These are phyloP conservation scores for Triangularia setosa DNA, from an alignment of 2,329 filamentous ascomycete genomes.

Conservation along the genomic window DNA sequence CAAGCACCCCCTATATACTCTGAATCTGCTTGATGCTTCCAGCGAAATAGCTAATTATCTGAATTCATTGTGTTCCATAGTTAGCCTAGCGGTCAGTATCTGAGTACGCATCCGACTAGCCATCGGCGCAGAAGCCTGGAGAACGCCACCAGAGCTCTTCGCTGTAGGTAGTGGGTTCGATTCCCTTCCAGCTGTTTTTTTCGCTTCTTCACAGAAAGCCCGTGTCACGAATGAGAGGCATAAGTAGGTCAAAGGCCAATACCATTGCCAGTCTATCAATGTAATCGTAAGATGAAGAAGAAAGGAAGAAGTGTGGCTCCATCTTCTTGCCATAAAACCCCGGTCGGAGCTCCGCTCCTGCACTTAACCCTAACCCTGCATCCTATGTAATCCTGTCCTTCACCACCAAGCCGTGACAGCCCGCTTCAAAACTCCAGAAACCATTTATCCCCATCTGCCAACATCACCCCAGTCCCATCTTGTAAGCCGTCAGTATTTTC, in stretches of 20 bases:
- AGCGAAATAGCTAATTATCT: not conserved
- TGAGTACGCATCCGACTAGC: not conserved
- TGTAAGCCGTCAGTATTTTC: not conserved
- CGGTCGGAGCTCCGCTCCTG: too few species aligned
- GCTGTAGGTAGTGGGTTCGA: not conserved
- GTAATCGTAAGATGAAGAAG: too few species aligned
- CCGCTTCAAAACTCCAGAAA: not conserved
- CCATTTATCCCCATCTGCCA: not conserved
- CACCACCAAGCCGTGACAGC: too few species aligned
- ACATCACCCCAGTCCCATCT: not conserved
- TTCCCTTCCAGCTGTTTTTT: not conserved
- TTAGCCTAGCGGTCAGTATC: not conserved
- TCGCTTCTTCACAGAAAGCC: too few species aligned
- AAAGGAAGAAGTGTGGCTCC: too few species aligned
- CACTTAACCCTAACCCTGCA: too few species aligned
- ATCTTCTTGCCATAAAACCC: too few species aligned
- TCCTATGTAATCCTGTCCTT: too few species aligned
- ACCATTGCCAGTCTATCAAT: too few species aligned
- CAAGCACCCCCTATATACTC: too few species aligned
- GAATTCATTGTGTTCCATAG: not conserved
- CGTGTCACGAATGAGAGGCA: too few species aligned
- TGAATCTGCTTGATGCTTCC: not conserved
- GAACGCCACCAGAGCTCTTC: not conserved
- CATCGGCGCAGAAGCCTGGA: not conserved
- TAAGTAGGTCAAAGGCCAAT: too few species aligned